Conservation (phyloP, 2,329 filamentous ascomycete genomes). For the Hyphodiscus sp. region DNA sequence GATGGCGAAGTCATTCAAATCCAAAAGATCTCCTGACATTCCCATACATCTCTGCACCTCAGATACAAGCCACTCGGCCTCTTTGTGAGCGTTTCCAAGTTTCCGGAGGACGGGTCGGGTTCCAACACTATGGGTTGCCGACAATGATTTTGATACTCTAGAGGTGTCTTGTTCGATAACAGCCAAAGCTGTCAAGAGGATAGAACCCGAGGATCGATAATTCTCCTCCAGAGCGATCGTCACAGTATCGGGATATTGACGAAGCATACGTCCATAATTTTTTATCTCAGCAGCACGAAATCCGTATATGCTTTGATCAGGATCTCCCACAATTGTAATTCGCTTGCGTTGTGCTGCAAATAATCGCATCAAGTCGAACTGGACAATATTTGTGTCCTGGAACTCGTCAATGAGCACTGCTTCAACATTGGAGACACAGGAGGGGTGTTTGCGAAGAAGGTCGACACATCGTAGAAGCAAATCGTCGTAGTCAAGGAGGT, state of each 20-base stretch:
- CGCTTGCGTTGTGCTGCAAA: constrained; percentile 65
- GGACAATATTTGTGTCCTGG: constrained; percentile 91
- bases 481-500: constrained; percentile 91
- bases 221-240: constrained; percentile 88
- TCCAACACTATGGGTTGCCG: constrained; percentile 74
- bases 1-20: constrained; percentile 74
- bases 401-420: constrained; percentile 95
- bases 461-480: constrained; percentile 78
- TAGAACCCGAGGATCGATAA: constrained; percentile 83
- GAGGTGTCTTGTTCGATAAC: constrained; percentile 86
- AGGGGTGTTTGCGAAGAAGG: constrained; percentile 64
- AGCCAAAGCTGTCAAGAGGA: constrained; percentile 70
- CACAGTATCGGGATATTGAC: constrained; percentile 69
- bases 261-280: constrained; percentile 74
- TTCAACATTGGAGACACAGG: constrained; percentile 83
- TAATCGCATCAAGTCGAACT: constrained; percentile 89
- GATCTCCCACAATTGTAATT: constrained; percentile 95
- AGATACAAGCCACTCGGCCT: constrained; percentile 82
- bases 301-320: constrained; percentile 96
- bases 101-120: constrained; percentile 74
- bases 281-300: constrained; percentile 90
- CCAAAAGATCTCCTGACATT: constrained; percentile 68
- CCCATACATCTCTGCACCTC: constrained; percentile 68
- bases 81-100: constrained; percentile 60
- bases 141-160: constrained; percentile 71